Evolutionary conservation across 2,329 filamentous ascomycete genomes (phyloP), one percentile per base, ranked within the genome.

Genomic region (Penicillium brasilianum): DNA sequence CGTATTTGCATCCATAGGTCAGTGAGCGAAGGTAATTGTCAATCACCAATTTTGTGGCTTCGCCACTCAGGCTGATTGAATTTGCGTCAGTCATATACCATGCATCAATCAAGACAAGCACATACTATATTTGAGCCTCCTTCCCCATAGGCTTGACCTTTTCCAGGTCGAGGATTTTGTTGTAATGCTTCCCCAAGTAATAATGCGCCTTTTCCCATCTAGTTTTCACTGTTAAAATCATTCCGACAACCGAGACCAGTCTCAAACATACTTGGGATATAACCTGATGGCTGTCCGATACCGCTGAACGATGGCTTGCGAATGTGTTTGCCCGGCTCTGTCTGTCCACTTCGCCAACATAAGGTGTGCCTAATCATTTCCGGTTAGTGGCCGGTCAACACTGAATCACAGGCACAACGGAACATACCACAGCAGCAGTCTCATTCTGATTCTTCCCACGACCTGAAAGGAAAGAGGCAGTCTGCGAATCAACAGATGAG

Each of bases 151-250:
- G 88, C 55, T 96, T 85, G 1, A 85, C 82, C 76, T 92, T 93
- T 75, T 98, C 93, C 0, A 92, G 91, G 70, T 98, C 94, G 3
- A 97, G 82, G 4, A 98, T 85, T 76, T 97, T 99, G 75, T 97
- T 96, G 83, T 99, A 99, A 77, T 98, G 93, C 50, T 94, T 92
- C 5, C 95, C 95, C 10, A 99, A 85, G 75, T 97, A 97, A 75
- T 98, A 99, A 74, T 98, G 94, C 0, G 92, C 93, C 77, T 97
- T 98, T 74, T 99, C 95, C 93, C 94, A 99, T 55, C 87, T 87
- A 55, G 37, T 41, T 39, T 44, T 18, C 9, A 18, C 18, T 30
- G 37, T 25, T 25, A 8, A 13, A 30, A 41, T 25, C 14, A 36
- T 34, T 25, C 14, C 1, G n/a, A 14, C 11, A 16, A 22, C n/a